Evolutionary conservation across 192 early-diverging fungal genomes (phyloP), one percentile per base, ranked within the genome.

Genomic region (Gigaspora rosea): DNA sequence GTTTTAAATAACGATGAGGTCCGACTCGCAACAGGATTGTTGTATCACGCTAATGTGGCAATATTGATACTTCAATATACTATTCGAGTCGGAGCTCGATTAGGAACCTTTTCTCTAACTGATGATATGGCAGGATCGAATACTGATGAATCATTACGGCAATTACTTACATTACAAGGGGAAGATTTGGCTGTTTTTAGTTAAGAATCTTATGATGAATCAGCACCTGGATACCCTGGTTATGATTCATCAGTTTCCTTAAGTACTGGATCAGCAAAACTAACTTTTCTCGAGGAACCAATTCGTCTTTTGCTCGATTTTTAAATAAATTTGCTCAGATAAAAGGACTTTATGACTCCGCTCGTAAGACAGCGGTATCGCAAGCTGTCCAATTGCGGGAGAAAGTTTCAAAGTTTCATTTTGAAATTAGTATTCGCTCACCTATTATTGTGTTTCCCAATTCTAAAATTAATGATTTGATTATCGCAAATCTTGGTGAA

Each of bases 361-460:
- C 97, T 2, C 84, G 97, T 0, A 85, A 90, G n/a, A 94, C 95
- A 0, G 94, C 95, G 6, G 84, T 93, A 4, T 85, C 94, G 61
- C 89, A 91, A 70, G 48, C 92, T n/a, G n/a, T n/a, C n/a, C n/a
- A n/a, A n/a, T n/a, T n/a, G n/a, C n/a, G 94, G 54, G 89, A 94
- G 68, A 87, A 87, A 5, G 91, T 90, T 61, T 93, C 89, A 32
- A 93, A 86, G 76, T 90, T 93, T 52, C 92, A 96, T 76, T 97
- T 95, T 83, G 93, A 97, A 64, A 82, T 99, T 22, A 80, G 88
- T 9, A 91, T 98, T 82, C 86, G 89, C 8, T 89, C 95, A 5
- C 97, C 97, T 0, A 91, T 97, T 58, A 86, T 99, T 20, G 87
- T 90, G 1, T 93, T 97, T 68, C 96, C 95, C 1, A 81, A 87